Conservation (phyloP, 2,329 filamentous ascomycete genomes). For the Fusarium brachygibbosum region DNA sequence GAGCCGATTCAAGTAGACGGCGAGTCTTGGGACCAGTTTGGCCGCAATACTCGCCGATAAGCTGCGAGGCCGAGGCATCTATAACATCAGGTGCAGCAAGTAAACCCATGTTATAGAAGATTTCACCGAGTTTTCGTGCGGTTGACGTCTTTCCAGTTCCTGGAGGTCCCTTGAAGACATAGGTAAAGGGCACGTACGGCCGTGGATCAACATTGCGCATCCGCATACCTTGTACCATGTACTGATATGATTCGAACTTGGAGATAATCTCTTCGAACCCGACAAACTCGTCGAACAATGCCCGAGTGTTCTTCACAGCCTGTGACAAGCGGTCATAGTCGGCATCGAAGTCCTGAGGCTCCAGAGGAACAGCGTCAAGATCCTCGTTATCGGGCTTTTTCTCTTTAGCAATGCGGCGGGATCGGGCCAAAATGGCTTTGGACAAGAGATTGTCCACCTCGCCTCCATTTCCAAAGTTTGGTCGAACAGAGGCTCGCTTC, state of each 20-base stretch:
- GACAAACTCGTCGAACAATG: conserved; percentile 71
- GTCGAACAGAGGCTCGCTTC: conserved; percentile 70
- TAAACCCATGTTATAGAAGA: conserved; percentile 81
- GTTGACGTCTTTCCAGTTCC: conserved; percentile 80
- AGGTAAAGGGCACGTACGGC: conserved; percentile 71
- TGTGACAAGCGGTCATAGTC: conserved; percentile 65
- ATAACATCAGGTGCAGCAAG: conserved; percentile 71
- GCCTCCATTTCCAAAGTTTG: conserved; percentile 82
- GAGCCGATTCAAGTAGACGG: conserved; percentile 69
- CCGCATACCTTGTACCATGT: conserved; percentile 66
- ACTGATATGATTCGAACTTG: conserved; percentile 69
- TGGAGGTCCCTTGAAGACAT: conserved; percentile 74
- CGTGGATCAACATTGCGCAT: conserved; percentile 65
- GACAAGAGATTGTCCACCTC: conserved; percentile 72
- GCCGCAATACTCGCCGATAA: conserved; percentile 76
- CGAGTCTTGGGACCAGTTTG: conserved; percentile 77
- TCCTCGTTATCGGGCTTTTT: conserved; percentile 39
- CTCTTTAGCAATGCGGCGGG: conserved; percentile 45
- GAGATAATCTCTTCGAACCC: conserved; percentile 69
- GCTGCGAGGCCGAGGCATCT: conserved; percentile 75
- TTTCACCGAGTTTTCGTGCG: conserved; percentile 76
- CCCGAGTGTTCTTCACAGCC: conserved; percentile 59
- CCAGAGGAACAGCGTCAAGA: conserved; percentile 43
- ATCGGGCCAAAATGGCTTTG: conserved; percentile 46
- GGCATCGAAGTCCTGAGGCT: conserved; percentile 67